Evolutionary conservation across 257 asterid species (phyloP), one percentile per base, ranked within the genome.

Genomic region (Solanum stenotomum): DNA sequence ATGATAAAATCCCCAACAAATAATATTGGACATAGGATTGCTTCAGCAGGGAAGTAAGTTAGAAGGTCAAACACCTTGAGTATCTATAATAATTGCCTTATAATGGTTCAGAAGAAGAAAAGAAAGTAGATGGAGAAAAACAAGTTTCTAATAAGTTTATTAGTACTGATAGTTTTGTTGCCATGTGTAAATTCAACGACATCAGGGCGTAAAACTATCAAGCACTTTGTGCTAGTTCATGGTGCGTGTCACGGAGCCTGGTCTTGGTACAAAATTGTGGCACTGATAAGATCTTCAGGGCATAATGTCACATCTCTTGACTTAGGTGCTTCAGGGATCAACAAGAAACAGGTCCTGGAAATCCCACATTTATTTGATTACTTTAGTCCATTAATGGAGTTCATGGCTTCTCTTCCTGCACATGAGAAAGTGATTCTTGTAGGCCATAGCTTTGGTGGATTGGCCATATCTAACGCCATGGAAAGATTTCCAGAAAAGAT

Each of bases 241-340:
- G 91, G 92, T 2, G 72, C 89, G 14, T 84, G 90, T 12, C 92
- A 90, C 5, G 94, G 94, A 35, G 94, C 92, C 35, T 92, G 93
- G 91, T 87, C 87, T 83, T 92, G 93, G 94, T 89, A 88, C 87
- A 89, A 87, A 88, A 46, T 92, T 5, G 84, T 84, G 85, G 31
- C 88, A 10, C 10, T 87, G 46, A 75, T 92, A 31, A 68, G 37
- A 68, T 70, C 40, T 70, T 70, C 40, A 31, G 77, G 77, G 40
- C n/a, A 70, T 70, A 70, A 70, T 70, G 77, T 70, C 12, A 70
- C 77, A 31, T 49, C 91, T 12, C 83, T 90, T 33, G 94, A 90
- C 83, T 44, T 92, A 84, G 89, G 87, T 34, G 90, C 92, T 29
- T 85, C 93, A 6, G 94, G 90, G 2, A 88, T 91, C 87, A 90